Percentiles rank a stretch among this genome's conserved stretches.
Conservation (phyloP, 176 grass and related monocot species). For the Triticum aestivum region DNA sequence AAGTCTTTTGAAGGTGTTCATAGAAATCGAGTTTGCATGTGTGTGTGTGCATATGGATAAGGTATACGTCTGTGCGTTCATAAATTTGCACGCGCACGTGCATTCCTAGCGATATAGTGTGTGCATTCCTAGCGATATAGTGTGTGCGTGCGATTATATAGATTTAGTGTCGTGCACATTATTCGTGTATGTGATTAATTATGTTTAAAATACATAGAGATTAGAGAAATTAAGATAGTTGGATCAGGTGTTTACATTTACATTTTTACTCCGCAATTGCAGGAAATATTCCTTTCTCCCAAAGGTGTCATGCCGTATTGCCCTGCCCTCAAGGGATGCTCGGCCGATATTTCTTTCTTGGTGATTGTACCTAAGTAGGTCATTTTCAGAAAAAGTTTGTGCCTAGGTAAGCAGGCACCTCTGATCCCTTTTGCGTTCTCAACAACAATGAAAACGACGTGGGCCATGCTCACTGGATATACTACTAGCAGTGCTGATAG, state of each 20-base stretch:
- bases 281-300: constrained; percentile 26
- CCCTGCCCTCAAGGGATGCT: constrained; percentile 17
- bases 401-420: not conserved
- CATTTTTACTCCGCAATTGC: not conserved
- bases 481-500: not conserved
- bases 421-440: not conserved
- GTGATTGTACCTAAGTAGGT: constrained; percentile 31
- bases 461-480: constrained; percentile 19
- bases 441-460: constrained; percentile 7
- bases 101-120: too few relatives aligned
- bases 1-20: too few relatives aligned
- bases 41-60: too few relatives aligned
- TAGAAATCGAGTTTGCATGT: too few relatives aligned
- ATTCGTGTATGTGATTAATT: too few relatives aligned
- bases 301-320: constrained; percentile 21
- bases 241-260: not conserved
- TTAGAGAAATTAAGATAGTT: not conserved
- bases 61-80: too few relatives aligned
- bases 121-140: too few relatives aligned
- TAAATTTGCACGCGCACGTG: too few relatives aligned
- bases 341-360: constrained; percentile 28
- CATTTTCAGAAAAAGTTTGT: not conserved
- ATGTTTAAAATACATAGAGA: too few relatives aligned
- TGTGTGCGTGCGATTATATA: too few relatives aligned
- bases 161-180: too few relatives aligned